Base-by-base conservation (phyloP, 2,329 filamentous ascomycete genomes). In the Colletotrichum echinochloae region DNA sequence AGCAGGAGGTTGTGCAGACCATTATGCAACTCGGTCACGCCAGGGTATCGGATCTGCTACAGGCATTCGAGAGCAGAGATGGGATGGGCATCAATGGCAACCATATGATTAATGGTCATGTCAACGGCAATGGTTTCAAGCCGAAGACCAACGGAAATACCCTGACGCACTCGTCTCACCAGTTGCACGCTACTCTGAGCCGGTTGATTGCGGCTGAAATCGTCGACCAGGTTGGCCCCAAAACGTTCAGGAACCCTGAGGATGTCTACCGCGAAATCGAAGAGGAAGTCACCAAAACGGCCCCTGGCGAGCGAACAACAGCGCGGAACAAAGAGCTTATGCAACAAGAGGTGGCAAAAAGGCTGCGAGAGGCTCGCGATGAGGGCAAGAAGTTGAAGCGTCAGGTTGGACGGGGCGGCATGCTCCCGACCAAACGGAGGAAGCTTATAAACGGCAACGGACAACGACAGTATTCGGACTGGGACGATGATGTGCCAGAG, bases 21-120 rank as follows among this genome's bases (percentile, higher is more conserved):
- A 83, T 98, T 51, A 83, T 97, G 71, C 86, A 91, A 65, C 86
- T 95, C 23, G 95, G 95, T 1, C 92, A 96, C 81, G 91, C 92
- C 37, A 90, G 89, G 77, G 85, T 95, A 41, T 87, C 86, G 51
- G 91, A 94, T 74, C 84, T 95, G 52, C 85, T 86, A n/a, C 88
- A 90, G 46, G 89, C 90, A 23, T 92, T 91, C 75, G 74, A 76
- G n/a, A 55, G 65, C 30, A 57, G 49, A 33, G 54, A 70, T 30
- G 67, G 51, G 26, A 11, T 37, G 3, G 41, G 55, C 37, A 41
- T 52, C 30, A 70, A 72, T 37, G 78, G 78, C 39, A 73, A 76
- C 14, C 63, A 76, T 20, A 70, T 70, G 14, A 72, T 71, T 23
- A 76, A 77, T 23, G 74, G 74, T 12, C 74, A 79, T 30, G 52